Evolutionary conservation across 148 eudicot species (phyloP), one percentile per base, ranked within the genome.

Genomic region (Dianthus caryophyllus): DNA sequence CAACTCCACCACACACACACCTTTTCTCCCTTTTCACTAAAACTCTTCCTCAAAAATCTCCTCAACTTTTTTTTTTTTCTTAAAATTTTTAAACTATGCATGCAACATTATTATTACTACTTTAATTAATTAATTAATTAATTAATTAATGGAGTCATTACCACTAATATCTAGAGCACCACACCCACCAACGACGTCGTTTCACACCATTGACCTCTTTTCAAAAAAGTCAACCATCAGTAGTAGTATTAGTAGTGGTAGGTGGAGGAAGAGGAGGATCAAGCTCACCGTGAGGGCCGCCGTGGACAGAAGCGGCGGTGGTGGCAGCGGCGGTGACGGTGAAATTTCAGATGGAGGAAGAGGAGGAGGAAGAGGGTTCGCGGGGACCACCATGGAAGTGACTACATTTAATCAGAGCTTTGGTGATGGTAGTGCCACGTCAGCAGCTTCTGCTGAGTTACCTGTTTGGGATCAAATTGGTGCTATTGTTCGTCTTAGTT

Each of bases 341-440:
- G 81, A 73, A 39, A 91, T 70, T 27, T 24, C 81, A 0, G 88
- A 79, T 9, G 71, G 78, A 5, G 84, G 76, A 1, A 73, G 73
- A 33, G n/a, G 10, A 79, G 74, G 47, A 81, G 91, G n/a, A 13
- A 79, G 74, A 48, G 81, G 91, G 75, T 88, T 74, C 68, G 76
- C 74, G 47, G 78, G 91, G 43, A 78, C 96, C 17, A 76, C 85
- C 49, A 90, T 94, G 98, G 97, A 94, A 72, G 98, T 88, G 65
- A 90, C 85, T 76, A 83, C 97, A 73, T 86, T 94, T 43, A 84
- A 86, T 83, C 87, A 78, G 61, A 79, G 83, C 57, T 89, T 87
- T 51, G 81, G 75, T 0, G 90, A 78, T 71, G 83, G 81, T 57
- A 33, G 4, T 33, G 38, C 38, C 7, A 7, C 38, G 4, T 2